phyloP scores from a whole-genome alignment of 1,284 basidiomycete genomes.

The Melampsora americana region DNA sequence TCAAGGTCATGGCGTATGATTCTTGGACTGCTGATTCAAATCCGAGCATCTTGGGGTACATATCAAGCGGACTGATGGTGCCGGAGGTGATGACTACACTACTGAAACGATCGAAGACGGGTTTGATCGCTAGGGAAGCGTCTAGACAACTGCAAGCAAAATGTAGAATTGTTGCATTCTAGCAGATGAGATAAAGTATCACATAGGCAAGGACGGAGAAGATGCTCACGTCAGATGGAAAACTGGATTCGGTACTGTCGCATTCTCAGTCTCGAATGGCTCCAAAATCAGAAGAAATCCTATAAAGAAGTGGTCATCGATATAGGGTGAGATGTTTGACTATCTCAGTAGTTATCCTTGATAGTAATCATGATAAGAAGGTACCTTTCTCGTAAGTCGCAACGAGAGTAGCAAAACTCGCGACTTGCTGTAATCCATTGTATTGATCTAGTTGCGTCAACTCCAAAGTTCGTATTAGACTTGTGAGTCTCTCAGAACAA shows the following conservation, averaged over 20 bases:
- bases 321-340: conserved; percentile 23
- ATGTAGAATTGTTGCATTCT: not conserved
- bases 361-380: conserved; percentile 32
- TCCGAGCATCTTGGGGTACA: conserved; percentile 99
- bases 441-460: conserved; percentile 87
- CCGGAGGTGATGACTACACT: conserved; percentile 98
- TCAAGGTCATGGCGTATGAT: conserved; percentile 96
- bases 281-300: conserved; percentile 96
- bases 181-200: conserved; percentile 1
- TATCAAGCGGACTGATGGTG: conserved; percentile 96
- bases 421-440: conserved; percentile 87
- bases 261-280: conserved; percentile 97
- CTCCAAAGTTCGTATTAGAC: conserved; percentile 87
- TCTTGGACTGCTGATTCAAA: conserved; percentile 97
- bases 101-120: conserved; percentile 96
- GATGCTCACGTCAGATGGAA: conserved; percentile 87
- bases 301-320: conserved; percentile 51
- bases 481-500: conserved; percentile 91
- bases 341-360: not conserved
- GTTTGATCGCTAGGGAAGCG: conserved; percentile 94
- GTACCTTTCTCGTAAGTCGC: conserved; percentile 95
- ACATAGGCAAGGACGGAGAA: not conserved
- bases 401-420: conserved; percentile 91
- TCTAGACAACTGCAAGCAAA: conserved; percentile 73
- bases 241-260: conserved; percentile 96